Evolutionary conservation across 2,329 filamentous ascomycete species (phyloP), one percentile per base, ranked within the genome.

Genomic region (Botrytis squamosa): DNA sequence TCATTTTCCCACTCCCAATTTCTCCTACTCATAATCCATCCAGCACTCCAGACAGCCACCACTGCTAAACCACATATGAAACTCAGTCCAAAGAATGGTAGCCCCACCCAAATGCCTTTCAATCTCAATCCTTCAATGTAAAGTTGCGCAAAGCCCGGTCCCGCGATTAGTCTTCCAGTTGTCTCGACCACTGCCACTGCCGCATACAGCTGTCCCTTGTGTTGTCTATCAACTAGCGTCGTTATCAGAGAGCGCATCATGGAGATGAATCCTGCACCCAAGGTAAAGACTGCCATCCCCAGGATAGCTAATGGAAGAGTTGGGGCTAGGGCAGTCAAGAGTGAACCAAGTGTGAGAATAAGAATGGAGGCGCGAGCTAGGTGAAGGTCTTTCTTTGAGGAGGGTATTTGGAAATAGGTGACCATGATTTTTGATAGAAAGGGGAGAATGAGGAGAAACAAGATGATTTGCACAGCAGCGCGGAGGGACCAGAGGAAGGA

Each of bases 121-220:
- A 64, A 74, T 55, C 75, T 75, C 67, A 81, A 52, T 1, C 79
- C 79, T 7, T 75, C 20, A 3, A 76, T 75, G 70, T 77, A 80
- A 7, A 80, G 62, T 10, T 40, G 57, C 16, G 77, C 78, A 18
- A 80, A 49, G 4, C 55, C 66, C 4, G 79, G 80, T 3, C 78
- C 76, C 10, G 78, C 77, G 42, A 74, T 49, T 16, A 81, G 59
- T 16, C 72, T 65, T 25, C 78, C 77, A 14, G 74, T 46, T 14
- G 75, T 78, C 52, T 81, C 79, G 1, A 80, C 74, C 5, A 80
- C 69, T 8, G 75, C 74, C 33, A 80, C 76, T 8, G 75, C 75
- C 7, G 79, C 77, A 66, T 79, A 80, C 2, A 81, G 60, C 20
- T 76, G 74, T 14, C 70, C 79, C 8, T 78, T 71, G 63, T 81